A percentile compares a stretch with the other conserved stretches of the same genome.
These are phyloP conservation scores for Irpex lacteus DNA, from an alignment of 1,284 basidiomycete genomes.

Conservation along the genomic window DNA sequence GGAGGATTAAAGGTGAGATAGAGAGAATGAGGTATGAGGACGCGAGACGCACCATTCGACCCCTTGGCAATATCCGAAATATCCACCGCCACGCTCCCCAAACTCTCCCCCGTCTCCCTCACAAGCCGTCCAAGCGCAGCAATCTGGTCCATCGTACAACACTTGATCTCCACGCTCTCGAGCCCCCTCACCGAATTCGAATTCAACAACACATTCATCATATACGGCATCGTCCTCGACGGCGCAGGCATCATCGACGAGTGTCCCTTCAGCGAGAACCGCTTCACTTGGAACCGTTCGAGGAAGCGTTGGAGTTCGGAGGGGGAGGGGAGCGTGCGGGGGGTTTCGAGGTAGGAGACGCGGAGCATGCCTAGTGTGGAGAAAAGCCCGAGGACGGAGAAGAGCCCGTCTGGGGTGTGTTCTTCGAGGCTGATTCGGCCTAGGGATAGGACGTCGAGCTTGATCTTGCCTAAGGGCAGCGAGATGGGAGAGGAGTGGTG, in stretches of 20 bases:
- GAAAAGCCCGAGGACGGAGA: conserved; percentile 6
- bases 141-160: conserved; percentile 5
- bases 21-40: not conserved
- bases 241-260: conserved; percentile 1
- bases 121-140: not conserved
- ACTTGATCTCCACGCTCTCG: conserved; percentile 3
- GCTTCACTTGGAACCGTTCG: not conserved
- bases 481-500: not conserved
- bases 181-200: not conserved
- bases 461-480: not conserved
- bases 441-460: not conserved
- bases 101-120: not conserved
- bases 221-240: conserved; percentile 1
- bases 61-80: conserved; percentile 5
- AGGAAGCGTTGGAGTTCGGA: not conserved
- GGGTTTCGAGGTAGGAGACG: conserved; percentile 6
- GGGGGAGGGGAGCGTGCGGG: not conserved
- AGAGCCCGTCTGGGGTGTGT: conserved; percentile 1
- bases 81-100: conserved; percentile 3
- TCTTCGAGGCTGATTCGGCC: not conserved
- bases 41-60: conserved; percentile 1
- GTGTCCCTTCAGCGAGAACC: conserved; percentile 5
- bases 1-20: not conserved
- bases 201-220: conserved; percentile 3
- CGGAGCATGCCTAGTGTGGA: not conserved